These are phyloP conservation scores for Penicillium decumbens DNA, from an alignment of 2,329 filamentous ascomycete genomes.

Conservation along the genomic window DNA sequence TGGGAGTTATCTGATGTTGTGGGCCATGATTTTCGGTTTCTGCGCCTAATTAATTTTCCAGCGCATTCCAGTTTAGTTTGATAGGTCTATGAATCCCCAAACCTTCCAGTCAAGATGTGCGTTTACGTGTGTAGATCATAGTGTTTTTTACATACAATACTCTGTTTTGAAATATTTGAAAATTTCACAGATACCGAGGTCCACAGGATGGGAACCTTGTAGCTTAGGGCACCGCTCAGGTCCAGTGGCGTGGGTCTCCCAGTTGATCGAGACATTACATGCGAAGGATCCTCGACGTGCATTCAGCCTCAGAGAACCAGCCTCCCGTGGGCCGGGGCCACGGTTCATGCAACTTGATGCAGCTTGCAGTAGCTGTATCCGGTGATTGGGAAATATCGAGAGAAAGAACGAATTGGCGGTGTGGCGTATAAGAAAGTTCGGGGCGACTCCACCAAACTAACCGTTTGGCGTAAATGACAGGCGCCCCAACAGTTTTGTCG, in stretches of 20 bases:
- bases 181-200: neutral
- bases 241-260: neutral
- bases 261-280: neutral
- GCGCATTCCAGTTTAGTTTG: neutral
- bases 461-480: neutral
- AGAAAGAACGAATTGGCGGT: neutral
- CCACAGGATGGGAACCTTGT: neutral
- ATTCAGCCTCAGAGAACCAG: neutral
- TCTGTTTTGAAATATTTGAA: neutral
- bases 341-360: neutral
- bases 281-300: neutral
- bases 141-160: conserved; percentile 6
- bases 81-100: neutral
- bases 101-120: neutral
- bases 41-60: neutral
- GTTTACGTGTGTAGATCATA: neutral
- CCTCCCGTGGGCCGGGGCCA: neutral
- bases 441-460: neutral
- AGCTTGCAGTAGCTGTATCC: neutral
- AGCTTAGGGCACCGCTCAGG: neutral
- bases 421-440: neutral
- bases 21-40: neutral
- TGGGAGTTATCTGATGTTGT: neutral
- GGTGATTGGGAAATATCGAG: neutral
- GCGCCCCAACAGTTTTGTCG: neutral